Evolutionary conservation across 1,284 basidiomycete genomes (phyloP).

Genomic region (Ceratobasidium sp.): DNA sequence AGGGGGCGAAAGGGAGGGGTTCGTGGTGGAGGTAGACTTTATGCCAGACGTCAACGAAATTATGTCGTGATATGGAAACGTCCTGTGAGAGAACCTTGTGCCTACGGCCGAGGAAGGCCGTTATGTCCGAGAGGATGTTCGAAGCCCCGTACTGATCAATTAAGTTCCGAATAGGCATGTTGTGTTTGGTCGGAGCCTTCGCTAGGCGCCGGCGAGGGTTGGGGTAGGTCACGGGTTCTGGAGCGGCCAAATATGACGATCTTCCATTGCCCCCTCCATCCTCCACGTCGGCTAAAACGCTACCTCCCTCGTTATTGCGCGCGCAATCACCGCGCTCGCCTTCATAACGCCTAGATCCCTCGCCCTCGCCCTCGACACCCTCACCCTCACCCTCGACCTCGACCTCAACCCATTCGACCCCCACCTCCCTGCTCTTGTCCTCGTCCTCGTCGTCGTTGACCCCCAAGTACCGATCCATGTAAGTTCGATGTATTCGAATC

Average conservation of each 20-base stretch:
- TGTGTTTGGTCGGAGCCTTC: conserved; percentile 6
- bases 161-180: background rate
- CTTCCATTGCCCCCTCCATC: background rate
- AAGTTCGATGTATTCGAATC: background rate
- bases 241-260: background rate
- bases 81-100: background rate
- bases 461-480: conserved; percentile 15
- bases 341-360: background rate
- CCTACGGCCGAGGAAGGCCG: background rate
- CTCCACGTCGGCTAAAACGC: background rate
- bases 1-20: conserved; percentile 20
- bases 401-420: background rate
- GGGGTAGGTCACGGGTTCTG: conserved; percentile 2
- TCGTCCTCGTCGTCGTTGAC: background rate
- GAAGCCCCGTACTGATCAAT: background rate
- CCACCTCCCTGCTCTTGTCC: background rate
- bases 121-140: background rate
- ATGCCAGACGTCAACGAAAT: conserved; percentile 24
- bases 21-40: conserved; percentile 19
- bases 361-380: background rate
- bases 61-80: background rate
- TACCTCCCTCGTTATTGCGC: background rate
- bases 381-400: background rate
- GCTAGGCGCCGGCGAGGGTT: background rate
- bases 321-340: no score